phyloP scores from a whole-genome alignment of 345 rosid species.

The Pistacia vera region DNA sequence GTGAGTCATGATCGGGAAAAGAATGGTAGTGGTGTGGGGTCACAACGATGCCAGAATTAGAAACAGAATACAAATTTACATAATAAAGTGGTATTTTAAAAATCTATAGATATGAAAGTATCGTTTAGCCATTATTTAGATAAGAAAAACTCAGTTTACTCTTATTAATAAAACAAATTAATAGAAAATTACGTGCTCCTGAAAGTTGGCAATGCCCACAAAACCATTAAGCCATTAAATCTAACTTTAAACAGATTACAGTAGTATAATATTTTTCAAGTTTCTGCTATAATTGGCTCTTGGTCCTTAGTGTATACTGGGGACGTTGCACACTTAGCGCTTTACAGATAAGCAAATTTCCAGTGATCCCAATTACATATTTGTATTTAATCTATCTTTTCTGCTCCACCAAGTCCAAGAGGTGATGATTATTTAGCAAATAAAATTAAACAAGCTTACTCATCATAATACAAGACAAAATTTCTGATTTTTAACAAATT shows the following conservation, averaged over 20 bases:
- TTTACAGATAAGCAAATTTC: conserved; percentile 6
- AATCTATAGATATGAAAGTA: no score
- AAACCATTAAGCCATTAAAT: neutral
- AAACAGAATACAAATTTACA: no score
- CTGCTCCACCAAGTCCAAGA: neutral
- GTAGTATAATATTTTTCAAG: neutral
- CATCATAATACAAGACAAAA: neutral
- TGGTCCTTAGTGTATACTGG: neutral
- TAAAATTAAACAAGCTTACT: neutral
- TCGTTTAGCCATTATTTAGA: no score
- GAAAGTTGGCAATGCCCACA: conserved; percentile 2
- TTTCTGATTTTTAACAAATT: no score
- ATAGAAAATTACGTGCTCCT: neutral
- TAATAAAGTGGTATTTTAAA: no score
- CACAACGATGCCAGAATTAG: no score
- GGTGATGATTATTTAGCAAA: neutral
- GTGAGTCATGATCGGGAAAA: no score
- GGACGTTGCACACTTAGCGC: neutral
- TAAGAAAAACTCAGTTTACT: no score
- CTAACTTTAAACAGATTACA: neutral
- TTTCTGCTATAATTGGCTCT: neutral
- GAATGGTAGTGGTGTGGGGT: no score
- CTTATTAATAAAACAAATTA: no score
- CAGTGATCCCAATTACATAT: neutral
- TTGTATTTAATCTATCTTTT: neutral